These are phyloP conservation scores for Tolypocladium endophyticum DNA, from an alignment of 2,329 filamentous ascomycete genomes.

Conservation along the genomic window DNA sequence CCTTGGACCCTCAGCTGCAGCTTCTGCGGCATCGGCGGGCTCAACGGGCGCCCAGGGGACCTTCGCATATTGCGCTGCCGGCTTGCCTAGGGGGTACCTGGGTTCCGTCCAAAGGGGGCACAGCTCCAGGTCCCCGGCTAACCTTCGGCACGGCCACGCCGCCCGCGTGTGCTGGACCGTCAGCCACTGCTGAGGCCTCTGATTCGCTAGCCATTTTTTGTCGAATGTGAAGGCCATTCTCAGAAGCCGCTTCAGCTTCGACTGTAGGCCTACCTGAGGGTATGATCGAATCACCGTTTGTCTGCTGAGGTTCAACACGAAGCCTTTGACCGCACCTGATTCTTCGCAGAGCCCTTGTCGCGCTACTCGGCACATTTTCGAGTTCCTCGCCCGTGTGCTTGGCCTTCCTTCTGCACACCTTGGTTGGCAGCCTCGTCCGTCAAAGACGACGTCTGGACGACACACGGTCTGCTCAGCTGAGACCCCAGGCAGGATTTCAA, in stretches of 20 bases:
- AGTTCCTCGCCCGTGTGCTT: background rate
- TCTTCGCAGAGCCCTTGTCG: background rate
- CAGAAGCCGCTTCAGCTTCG: background rate
- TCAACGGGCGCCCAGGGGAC: background rate
- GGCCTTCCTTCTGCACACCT: background rate
- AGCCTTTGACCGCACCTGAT: background rate
- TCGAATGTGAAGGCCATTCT: background rate
- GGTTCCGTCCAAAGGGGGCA: background rate
- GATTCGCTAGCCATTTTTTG: slow-evolving; percentile 1
- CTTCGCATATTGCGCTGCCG: background rate
- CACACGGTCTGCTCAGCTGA: background rate
- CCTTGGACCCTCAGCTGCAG: background rate
- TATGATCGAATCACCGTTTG: background rate
- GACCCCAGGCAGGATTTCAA: background rate
- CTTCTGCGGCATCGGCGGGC: background rate
- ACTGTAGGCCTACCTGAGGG: background rate
- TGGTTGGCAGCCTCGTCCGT: background rate
- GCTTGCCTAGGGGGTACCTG: too few relatives aligned
- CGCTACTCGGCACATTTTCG: background rate
- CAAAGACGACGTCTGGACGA: background rate
- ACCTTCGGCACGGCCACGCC: background rate
- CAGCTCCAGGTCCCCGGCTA: background rate
- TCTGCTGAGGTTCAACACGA: background rate
- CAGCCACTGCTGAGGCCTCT: background rate
- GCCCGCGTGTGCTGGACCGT: background rate